Evolutionary conservation across 23 red algal species (phyloP), one percentile per base, ranked within the genome.

Genomic region (Chondrus crispus): DNA sequence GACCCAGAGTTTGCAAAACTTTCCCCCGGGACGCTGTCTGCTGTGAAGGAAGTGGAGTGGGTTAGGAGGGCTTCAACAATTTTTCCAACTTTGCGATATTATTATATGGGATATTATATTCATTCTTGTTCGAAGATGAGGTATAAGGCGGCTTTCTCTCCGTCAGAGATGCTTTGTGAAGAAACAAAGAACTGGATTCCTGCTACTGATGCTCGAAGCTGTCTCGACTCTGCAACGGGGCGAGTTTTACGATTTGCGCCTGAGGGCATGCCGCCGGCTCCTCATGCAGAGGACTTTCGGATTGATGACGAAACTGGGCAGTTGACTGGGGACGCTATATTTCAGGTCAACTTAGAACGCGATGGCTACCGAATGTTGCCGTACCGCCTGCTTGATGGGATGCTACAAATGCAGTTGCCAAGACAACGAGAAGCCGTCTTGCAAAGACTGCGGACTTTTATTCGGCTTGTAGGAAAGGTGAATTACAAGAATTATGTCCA

Each of bases 71-170:
- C 78, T 2, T 51, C 75, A 45, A 55, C 45, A 20, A 52, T 58
- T 48, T 85, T 68, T 39, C 75, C 91, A 19, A 24, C 39, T 58
- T 22, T 93, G 46, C 88, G 62, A 14, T 94, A 90, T 77, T 98
- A 98, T 68, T 95, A 94, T 74, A 95, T 98, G 90, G 96, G 96
- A 29, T 98, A 88, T 63, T 98, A 98, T 76, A 98, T 98, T 76
- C 93, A 98, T 45, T 82, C 79, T 2, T 95, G 93, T 82, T 47
- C 74, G 18, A 98, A 98, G 76, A 98, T 98, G 96, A 57, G 49
- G 18, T 98, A 98, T 64, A 98, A 98, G 55, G 86, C 73, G 19
- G 38, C 78, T 0, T 98, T 88, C 68, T 55, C 48, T 40, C 90
- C 90, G 9, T 93, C 89, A 16, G 81, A 98, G 82, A 57, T 98